Base-by-base conservation (phyloP, 1,284 basidiomycete genomes). In the Cryptococcus sp. region DNA sequence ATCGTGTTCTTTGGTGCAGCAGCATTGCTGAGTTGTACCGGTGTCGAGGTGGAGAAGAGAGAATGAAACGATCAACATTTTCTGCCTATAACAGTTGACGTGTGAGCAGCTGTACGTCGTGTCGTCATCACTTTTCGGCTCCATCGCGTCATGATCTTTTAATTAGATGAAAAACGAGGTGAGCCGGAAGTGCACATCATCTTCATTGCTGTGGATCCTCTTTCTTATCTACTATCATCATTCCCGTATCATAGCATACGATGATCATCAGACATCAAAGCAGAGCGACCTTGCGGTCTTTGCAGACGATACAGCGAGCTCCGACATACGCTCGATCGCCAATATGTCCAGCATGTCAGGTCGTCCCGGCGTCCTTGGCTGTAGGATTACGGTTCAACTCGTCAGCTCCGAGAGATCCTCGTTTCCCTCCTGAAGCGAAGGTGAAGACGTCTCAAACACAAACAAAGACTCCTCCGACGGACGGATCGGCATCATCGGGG, bases 241-340 rank as follows among this genome's bases (percentile, higher is more conserved):
- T 16, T n/a, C 15, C 34, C 40, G 6, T 17, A n/a, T 16, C 34
- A 19, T 13, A 51, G 23, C 50, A 29, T 46, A 57, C 19, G 7
- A 58, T 58, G 57, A 58, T 58, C 51, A 54, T 54, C 51, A 52
- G 57, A 50, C 50, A 54, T 53, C 50, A 40, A 26, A 44, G 22
- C 43, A 43, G 51, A 45, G 50, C 25, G 17, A 17, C 51, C 1
- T 5, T 29, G 10, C 37, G 50, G 23, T 39, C 55, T 13, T 13
- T 46, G 29, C 29, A 34, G 23, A 37, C 22, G n/a, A 34, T 50
- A 19, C 50, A 48, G 34, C 55, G 50, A 38, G 29, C 50, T 16
- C n/a, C 23, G 11, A 29, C n/a, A n/a, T 22, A 8, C 2, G 3
- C n/a, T 8, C 41, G 41, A 22, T 8, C 39, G 23, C 44, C 46